These are phyloP conservation scores for Senna tora DNA, from an alignment of 306 rosid species.

Conservation along the genomic window DNA sequence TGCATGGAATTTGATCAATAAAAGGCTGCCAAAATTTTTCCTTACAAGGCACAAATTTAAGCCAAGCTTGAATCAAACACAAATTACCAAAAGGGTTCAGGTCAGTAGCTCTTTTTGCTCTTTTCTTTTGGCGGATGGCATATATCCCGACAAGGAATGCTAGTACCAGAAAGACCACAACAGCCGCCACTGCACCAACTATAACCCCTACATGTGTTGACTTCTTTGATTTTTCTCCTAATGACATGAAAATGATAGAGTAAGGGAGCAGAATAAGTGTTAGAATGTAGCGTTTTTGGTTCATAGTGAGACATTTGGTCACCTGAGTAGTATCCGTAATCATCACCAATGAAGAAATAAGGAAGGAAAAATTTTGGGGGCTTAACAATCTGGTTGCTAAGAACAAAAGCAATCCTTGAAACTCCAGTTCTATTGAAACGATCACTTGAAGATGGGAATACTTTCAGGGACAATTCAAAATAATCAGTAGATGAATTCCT, in stretches of 20 bases:
- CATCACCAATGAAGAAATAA: constrained; percentile 41
- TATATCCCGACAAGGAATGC: constrained; percentile 61
- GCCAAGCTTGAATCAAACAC: constrained; percentile 22
- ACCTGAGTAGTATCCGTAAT: constrained; percentile 47
- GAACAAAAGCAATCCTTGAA: constrained; percentile 45
- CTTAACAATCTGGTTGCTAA: constrained; percentile 60
- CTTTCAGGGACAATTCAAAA: constrained; percentile 47
- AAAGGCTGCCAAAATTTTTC: constrained; percentile 15
- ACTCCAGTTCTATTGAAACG: constrained; percentile 59
- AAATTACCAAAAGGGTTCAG: constrained; percentile 54
- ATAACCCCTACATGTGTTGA: constrained; percentile 42
- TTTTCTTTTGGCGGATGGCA: constrained; percentile 57
- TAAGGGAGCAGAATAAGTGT: constrained; percentile 35
- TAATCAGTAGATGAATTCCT: constrained; percentile 35
- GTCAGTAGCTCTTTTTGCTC: constrained; percentile 50
- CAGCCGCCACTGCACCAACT: constrained; percentile 70
- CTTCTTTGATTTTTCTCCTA: constrained; percentile 37
- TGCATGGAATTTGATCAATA: constrained; percentile 31
- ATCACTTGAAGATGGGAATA: constrained; percentile 60
- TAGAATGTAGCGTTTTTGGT: constrained; percentile 15
- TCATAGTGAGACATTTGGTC: constrained; percentile 18
- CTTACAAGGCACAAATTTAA: constrained; percentile 23
- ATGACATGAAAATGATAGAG: neutral
- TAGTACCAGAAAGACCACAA: constrained; percentile 52
- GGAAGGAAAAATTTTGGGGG: constrained; percentile 62